Base-by-base conservation (phyloP, 2,329 filamentous ascomycete genomes). In the Fusarium caatingaense region DNA sequence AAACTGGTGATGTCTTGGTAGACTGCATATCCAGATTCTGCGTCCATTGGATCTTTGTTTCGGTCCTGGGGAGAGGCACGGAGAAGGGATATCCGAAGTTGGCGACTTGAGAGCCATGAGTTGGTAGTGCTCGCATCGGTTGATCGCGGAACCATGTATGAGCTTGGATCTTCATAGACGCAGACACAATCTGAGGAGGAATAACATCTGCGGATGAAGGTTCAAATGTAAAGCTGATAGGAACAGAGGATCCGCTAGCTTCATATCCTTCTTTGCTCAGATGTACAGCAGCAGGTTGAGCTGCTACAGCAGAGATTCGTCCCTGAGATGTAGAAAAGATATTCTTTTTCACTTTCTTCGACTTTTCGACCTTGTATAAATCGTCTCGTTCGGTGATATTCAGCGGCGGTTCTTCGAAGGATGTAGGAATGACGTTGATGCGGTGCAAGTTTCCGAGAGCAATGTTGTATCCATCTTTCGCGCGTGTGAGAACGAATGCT, bases 101-200 rank as follows among this genome's bases (percentile, higher is more conserved):
- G 11, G 50, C 61, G 0, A 47, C 11, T 3, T 60, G 65, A 9
- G 61, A 57, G 10, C 72, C 69, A 2, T 64, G 27, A 11, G 72
- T 74, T 25, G 72, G 72, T 1, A 73, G 30, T 16, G 28, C 57
- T 18, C 50, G 41, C 64, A 64, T 73, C 0, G 72, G 72, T 1
- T 61, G 50, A 8, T 71, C 68, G 8, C 69, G 72, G 56, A 72
- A 74, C 72, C 72, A 74, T 2, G 72, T 74, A 16, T 74, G 68
- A 1, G 69, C 12, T 6, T 68, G 60, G 2, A 74, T 41, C 27
- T 69, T 71, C 21, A 68, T 44, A 1, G 67, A 56, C 0, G 60
- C 56, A 8, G 44, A 66, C 3, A 37, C 55, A 11, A 74, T 53
- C 23, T 69, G 66, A 6, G 70, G 72, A 8, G 68, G 72, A 16